Base-by-base conservation (phyloP, 306 rosid genomes). In the Glycine soja region DNA sequence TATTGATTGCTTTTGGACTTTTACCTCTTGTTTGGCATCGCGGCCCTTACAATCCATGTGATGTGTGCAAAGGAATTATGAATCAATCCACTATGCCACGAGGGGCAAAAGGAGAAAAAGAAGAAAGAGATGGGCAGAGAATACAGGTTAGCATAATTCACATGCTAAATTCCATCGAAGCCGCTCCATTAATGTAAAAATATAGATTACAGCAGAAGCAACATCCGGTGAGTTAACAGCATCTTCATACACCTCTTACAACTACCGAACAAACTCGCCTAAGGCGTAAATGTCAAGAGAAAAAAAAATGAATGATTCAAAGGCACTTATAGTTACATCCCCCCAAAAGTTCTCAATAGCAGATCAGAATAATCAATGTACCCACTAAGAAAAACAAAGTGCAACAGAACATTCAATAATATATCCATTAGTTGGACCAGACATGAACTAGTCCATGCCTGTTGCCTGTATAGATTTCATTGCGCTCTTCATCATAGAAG, bases 401-500 rank as follows among this genome's bases (percentile, higher is more conserved):
- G 79, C 67, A 81, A 50, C 58, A 81, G 58, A 74, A 70, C 36
- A 67, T 40, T 76, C 65, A 80, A 68, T 72, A 84, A 61, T 45
- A 58, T 2, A 24, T 24, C 40, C 79, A 66, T 77, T 76, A 81
- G 90, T 93, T 96, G 74, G 99, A 96, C 99, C 99, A 96, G 57
- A 96, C 99, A 76, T 96, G 99, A 84, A 96, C 97, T 38, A 96
- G 83, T 64, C 99, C 98, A 3, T 93, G 93, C 84, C 96, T 88
- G 80, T 93, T 96, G 74, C 99, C 99, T 0, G 98, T 96, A 73
- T 96, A 93, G 79, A 96, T 93, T 86, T 96, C 99, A 61, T 96
- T 96, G 70, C 98, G 94, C 80, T 96, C 99, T 88, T 96, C 99
- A 6, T 96, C 99, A 3, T 96, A 96, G 86, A 93, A 96, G 75